phyloP scores from a whole-genome alignment of 768 basidiomycete species.

The Naganishia vaughanmartiniae region DNA sequence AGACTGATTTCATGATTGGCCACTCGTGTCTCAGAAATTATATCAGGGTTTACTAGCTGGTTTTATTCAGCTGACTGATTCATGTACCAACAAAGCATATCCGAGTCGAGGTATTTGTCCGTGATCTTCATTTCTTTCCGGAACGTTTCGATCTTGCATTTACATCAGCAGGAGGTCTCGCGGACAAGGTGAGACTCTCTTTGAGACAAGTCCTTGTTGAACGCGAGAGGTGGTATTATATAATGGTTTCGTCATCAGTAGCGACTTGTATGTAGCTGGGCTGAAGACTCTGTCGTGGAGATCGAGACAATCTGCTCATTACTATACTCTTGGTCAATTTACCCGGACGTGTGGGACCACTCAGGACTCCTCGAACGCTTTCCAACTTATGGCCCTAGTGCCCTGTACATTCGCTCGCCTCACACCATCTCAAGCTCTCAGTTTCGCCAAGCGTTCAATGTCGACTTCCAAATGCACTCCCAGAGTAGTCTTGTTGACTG shows the following conservation, averaged over 20 bases:
- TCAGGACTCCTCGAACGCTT: background rate
- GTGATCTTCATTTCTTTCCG: slow-evolving; percentile 6
- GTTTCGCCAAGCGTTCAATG: background rate
- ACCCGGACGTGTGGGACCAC: background rate
- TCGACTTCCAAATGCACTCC: background rate
- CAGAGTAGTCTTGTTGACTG: slow-evolving; percentile 27
- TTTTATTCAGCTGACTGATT: background rate
- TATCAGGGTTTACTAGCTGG: background rate
- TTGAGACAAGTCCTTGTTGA: background rate
- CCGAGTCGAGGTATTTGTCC: slow-evolving; percentile 3
- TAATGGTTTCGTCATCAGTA: background rate
- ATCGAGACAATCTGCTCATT: too few species aligned
- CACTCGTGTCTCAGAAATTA: background rate
- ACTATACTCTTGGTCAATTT: too few species aligned
- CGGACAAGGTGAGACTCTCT: background rate
- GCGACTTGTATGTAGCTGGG: background rate
- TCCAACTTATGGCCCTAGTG: background rate
- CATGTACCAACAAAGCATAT: background rate
- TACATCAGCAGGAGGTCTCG: background rate
- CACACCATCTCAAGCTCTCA: background rate
- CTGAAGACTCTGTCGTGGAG: too few species aligned
- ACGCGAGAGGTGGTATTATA: background rate
- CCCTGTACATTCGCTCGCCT: background rate
- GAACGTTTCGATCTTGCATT: background rate
- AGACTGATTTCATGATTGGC: background rate